phyloP scores from a whole-genome alignment of 2,329 filamentous ascomycete genomes.

The Penicillium sp. region DNA sequence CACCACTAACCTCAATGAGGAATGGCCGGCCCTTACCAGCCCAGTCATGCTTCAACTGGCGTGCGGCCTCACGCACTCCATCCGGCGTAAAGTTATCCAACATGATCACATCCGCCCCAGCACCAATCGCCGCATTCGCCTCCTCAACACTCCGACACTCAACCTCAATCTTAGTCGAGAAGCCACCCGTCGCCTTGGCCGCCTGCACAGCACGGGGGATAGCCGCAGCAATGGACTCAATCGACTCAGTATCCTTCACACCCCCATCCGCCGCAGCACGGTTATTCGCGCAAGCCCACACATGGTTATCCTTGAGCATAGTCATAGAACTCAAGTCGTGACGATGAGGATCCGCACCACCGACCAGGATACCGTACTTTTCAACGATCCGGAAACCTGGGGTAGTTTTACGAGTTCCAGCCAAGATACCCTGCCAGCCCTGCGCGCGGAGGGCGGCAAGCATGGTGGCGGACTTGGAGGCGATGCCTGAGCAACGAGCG shows the following conservation, averaged over 20 bases:
- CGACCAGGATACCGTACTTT: slow-evolving; percentile 96
- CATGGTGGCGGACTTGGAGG: slow-evolving; percentile 55
- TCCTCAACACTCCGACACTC: slow-evolving; percentile 85
- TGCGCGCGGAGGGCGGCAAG: slow-evolving; percentile 52
- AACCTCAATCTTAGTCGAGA: slow-evolving; percentile 91
- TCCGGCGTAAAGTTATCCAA: slow-evolving; percentile 88
- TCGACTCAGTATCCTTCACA: slow-evolving; percentile 10
- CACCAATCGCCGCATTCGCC: slow-evolving; percentile 83
- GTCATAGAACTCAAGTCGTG: slow-evolving; percentile 93
- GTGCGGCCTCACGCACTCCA: slow-evolving; percentile 69
- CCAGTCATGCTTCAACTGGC: slow-evolving; percentile 74
- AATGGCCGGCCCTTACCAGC: slow-evolving; percentile 65
- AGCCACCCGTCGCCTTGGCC: slow-evolving; percentile 78
- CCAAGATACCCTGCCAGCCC: slow-evolving; percentile 79
- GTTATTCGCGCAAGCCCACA: slow-evolving; percentile 71
- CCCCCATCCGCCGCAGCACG: slow-evolving; percentile 21
- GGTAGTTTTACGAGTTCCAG: slow-evolving; percentile 94
- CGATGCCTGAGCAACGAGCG: slow-evolving; percentile 85
- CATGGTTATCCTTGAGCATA: slow-evolving; percentile 99
- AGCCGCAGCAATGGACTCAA: slow-evolving; percentile 48
- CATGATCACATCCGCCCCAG: slow-evolving; percentile 95
- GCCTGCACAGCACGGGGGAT: slow-evolving; percentile 82
- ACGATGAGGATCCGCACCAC: slow-evolving; percentile 84
- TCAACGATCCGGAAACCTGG: slow-evolving; percentile 93
- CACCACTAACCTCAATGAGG: slow-evolving; percentile 87